Conservation (phyloP, 805 yeast genomes). For the Danielia oregonensis region DNA sequence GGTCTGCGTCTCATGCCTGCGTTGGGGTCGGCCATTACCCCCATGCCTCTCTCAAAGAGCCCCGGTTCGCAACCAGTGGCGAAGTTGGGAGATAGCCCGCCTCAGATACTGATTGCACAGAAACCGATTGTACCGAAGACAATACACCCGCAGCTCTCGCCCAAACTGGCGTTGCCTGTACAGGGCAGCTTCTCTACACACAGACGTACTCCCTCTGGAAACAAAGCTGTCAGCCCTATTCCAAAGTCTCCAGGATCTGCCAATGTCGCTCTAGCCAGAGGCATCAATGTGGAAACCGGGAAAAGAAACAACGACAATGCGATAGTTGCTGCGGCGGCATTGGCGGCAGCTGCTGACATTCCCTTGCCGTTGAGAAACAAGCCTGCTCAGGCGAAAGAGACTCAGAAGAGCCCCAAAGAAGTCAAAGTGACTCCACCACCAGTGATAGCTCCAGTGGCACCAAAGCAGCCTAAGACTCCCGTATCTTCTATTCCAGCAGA, state of each 20-base stretch:
- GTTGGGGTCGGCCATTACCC: too few relatives aligned
- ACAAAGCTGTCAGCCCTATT: slow-evolving; percentile 1
- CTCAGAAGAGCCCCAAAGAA: not conserved
- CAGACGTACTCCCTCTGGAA: slow-evolving; percentile 24
- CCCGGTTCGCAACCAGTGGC: too few relatives aligned
- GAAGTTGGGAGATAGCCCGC: too few relatives aligned
- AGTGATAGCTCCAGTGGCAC: not conserved
- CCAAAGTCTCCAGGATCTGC: slow-evolving; percentile 45
- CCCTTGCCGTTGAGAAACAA: slow-evolving; percentile 52
- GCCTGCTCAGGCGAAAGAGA: not conserved
- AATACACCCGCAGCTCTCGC: too few relatives aligned
- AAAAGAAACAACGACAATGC: slow-evolving; percentile 45
- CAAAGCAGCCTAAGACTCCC: not conserved
- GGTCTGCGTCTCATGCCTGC: not conserved
- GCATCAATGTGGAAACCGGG: slow-evolving; percentile 32
- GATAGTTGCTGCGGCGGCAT: slow-evolving; percentile 76
- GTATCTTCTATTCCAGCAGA: not conserved
- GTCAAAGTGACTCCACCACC: not conserved
- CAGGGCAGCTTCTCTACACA: slow-evolving; percentile 21
- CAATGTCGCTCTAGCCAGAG: slow-evolving; percentile 37
- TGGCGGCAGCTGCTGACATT: slow-evolving; percentile 76
- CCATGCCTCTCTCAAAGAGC: too few relatives aligned
- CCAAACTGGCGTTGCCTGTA: slow-evolving; percentile 10
- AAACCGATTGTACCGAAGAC: too few relatives aligned
- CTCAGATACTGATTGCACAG: too few relatives aligned